Percentiles rank a stretch among this genome's conserved stretches.
phyloP scores from a whole-genome alignment of 1,139 yeast genomes.

The Pichia cactophila region DNA sequence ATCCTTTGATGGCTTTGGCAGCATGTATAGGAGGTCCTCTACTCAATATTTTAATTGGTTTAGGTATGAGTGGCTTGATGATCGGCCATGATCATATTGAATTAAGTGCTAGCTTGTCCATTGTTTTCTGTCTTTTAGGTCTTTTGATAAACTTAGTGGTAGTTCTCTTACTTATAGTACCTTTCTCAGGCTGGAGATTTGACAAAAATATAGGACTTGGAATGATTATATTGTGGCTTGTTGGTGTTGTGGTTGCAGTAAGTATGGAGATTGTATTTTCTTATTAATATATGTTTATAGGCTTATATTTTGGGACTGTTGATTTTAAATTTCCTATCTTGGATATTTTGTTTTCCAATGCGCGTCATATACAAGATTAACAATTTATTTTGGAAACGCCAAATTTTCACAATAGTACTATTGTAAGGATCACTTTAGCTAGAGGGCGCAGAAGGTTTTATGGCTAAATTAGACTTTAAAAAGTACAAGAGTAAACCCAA shows the following conservation, averaged over 20 bases:
- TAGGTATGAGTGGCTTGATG: conserved; percentile 60
- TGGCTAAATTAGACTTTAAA: conserved; percentile 13
- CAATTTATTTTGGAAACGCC: not conserved
- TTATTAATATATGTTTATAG: not conserved
- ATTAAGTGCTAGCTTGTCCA: conserved; percentile 14
- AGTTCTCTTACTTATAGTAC: conserved; percentile 47
- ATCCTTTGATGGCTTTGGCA: conserved; percentile 85
- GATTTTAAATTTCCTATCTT: not conserved
- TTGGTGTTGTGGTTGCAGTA: conserved; percentile 31
- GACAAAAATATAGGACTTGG: conserved; percentile 48
- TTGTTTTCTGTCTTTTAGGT: conserved; percentile 41
- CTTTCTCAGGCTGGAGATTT: conserved; percentile 59
- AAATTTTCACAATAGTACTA: not conserved
- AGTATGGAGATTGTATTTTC: conserved; percentile 9
- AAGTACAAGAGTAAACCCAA: conserved; percentile 17
- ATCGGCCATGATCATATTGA: conserved; percentile 24
- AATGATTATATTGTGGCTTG: conserved; percentile 49
- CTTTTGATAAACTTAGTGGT: conserved; percentile 46
- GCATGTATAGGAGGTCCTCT: conserved; percentile 96
- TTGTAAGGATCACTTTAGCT: not conserved
- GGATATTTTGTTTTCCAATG: not conserved
- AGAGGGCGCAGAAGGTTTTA: not conserved
- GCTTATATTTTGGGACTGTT: not conserved
- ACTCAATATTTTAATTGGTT: conserved; percentile 52
- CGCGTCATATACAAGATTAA: not conserved